Evolutionary conservation across 257 asterid genomes (phyloP), one percentile per base, ranked within the genome.

Genomic region (Nemophila menziesii): DNA sequence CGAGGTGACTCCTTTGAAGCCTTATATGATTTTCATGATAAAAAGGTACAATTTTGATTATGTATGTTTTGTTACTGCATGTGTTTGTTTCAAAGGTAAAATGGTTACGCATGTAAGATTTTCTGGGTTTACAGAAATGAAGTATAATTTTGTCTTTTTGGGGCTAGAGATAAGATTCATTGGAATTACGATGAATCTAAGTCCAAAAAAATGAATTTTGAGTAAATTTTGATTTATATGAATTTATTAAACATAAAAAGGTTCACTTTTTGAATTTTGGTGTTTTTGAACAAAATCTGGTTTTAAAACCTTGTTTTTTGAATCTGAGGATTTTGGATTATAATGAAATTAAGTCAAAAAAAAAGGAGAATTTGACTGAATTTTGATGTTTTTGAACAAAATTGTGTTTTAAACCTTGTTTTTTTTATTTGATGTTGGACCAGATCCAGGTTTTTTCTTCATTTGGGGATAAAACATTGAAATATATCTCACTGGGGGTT

Each of bases 1-100:
- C 54, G 65, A 75, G 79, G 61, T 51, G 62, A 42, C 44, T 40
- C 67, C 64, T 54, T 58, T 39, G 64, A 48, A 67, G 64, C 24
- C 52, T 52, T 44, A 61, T 55, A 56, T 43, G 48, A 41, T 67
- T 70, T 73, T 71, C 72, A 70, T 71, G 79, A 38, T 73, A 55
- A 64, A 69, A 63, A 63, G 77, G 81, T 68, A 39, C 8, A 52
- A 3, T 38, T 52, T 6, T 40, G 10, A 38, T 22, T 57, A 1
- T 20, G 14, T 19, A 22, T 19, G 27, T 55, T 51, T 38, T 40
- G 20, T 39, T 17, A 16, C 3, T 17, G 24, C 46, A 18, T 41
- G 46, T 41, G 3, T 41, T 1, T 3, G 18, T 18, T 42, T 13
- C 11, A 3, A n/a, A n/a, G 39, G 29, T 46, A 18, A 8, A 39